Evolutionary conservation across 2,329 filamentous ascomycete species (phyloP).

Genomic region (Xylariomycetidae sp.): DNA sequence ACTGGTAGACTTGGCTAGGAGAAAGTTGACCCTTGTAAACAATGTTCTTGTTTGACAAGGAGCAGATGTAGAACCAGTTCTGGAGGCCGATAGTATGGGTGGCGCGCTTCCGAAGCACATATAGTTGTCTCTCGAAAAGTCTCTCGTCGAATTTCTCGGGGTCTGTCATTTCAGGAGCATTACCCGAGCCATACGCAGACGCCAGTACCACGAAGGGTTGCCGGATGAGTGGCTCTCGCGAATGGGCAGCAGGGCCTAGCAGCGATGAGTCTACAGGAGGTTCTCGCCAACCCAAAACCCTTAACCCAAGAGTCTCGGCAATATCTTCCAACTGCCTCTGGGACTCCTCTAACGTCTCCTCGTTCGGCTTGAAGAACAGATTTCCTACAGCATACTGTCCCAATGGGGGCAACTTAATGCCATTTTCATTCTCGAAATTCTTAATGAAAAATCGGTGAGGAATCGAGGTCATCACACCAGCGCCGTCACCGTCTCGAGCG

Average conservation of each 20-base stretch:
- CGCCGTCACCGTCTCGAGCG: slow-evolving; percentile 94
- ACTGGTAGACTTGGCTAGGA: slow-evolving; percentile 93
- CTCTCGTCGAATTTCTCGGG: slow-evolving; percentile 76
- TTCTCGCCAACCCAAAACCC: slow-evolving; percentile 93
- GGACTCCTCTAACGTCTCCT: slow-evolving; percentile 83
- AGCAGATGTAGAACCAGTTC: slow-evolving; percentile 99
- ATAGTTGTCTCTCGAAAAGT: slow-evolving; percentile 88
- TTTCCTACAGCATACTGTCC: slow-evolving; percentile 98
- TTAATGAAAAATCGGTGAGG: slow-evolving; percentile 98
- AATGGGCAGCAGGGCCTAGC: slow-evolving; percentile 86
- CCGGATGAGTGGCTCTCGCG: slow-evolving; percentile 89
- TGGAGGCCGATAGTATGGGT: slow-evolving; percentile 92
- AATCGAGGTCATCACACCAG: slow-evolving; percentile 98
- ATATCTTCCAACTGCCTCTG: slow-evolving; percentile 92
- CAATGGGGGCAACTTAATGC: slow-evolving; percentile 76
- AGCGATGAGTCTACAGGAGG: slow-evolving; percentile 91
- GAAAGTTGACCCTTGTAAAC: slow-evolving; percentile 97
- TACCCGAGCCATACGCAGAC: slow-evolving; percentile 77
- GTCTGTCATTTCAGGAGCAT: slow-evolving; percentile 73
- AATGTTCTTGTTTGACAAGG: slow-evolving; percentile 95
- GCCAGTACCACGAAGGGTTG: slow-evolving; percentile 92
- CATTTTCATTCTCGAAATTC: slow-evolving; percentile 91
- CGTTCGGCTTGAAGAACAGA: slow-evolving; percentile 96
- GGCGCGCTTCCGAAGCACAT: slow-evolving; percentile 88
- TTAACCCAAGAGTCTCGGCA: slow-evolving; percentile 79